A percentile compares a stretch with the other conserved stretches of the same genome.
phyloP scores from a whole-genome alignment of 2,329 filamentous ascomycete species.

The Thelonectria discophora region DNA sequence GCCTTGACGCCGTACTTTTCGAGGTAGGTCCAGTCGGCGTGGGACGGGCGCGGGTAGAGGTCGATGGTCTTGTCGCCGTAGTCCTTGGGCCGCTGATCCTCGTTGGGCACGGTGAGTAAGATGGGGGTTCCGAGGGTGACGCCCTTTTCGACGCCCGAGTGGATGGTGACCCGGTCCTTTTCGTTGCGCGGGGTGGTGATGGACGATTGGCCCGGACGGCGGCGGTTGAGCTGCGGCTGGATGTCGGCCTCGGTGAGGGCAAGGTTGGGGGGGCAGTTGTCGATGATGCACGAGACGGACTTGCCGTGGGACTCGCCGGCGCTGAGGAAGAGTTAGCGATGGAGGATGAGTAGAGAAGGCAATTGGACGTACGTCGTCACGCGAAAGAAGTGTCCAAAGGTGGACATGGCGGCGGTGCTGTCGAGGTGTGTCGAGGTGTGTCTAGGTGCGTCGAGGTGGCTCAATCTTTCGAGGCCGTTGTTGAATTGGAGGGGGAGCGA shows the following conservation, averaged over 20 bases:
- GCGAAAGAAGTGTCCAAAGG: conserved; percentile 72
- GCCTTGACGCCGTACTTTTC: conserved; percentile 98
- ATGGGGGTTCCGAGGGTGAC: conserved; percentile 92
- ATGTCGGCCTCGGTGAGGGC: conserved; percentile 86
- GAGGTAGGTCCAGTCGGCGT: conserved; percentile 96
- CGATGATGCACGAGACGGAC: conserved; percentile 93
- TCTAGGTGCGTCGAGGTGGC: conserved; percentile 8
- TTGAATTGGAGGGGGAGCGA: background rate
- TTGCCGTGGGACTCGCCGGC: conserved; percentile 81
- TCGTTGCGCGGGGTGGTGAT: conserved; percentile 94
- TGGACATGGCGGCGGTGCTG: conserved; percentile 72
- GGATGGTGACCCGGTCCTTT: conserved; percentile 89
- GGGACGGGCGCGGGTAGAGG: conserved; percentile 86
- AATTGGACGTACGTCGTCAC: conserved; percentile 70
- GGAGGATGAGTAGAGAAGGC: background rate
- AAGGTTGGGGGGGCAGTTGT: conserved; percentile 90
- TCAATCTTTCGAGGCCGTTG: background rate
- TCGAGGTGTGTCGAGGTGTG: too few relatives aligned
- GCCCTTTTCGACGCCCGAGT: conserved; percentile 91
- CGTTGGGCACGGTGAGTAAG: conserved; percentile 84
- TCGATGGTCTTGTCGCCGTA: conserved; percentile 93
- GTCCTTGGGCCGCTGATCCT: conserved; percentile 92
- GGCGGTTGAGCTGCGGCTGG: conserved; percentile 92
- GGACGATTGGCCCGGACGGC: conserved; percentile 86
- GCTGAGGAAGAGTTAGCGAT: conserved; percentile 33